phyloP scores from a whole-genome alignment of 1,284 basidiomycete genomes.

The Singerocomus rubriflavus region DNA sequence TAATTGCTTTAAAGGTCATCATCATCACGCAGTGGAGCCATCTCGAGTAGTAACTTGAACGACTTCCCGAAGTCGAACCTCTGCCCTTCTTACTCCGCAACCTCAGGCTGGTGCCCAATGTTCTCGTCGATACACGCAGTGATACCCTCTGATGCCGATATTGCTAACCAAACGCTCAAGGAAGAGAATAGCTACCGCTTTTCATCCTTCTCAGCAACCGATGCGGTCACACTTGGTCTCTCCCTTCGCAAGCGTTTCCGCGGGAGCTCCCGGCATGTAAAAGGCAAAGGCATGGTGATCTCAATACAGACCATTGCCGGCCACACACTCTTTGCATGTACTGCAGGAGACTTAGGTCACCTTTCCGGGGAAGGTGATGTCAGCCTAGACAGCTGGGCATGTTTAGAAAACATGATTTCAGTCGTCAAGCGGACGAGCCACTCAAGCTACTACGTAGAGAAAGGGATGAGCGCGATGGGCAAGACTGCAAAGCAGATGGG shows the following conservation, averaged over 20 bases:
- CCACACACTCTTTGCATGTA: conserved; percentile 75
- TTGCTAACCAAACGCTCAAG: conserved; percentile 63
- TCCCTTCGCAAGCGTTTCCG: conserved; percentile 78
- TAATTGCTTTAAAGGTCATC: neutral
- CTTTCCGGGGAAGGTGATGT: conserved; percentile 66
- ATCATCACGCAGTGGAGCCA: neutral
- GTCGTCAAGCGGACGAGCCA: conserved; percentile 79
- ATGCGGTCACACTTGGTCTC: conserved; percentile 76
- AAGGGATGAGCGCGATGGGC: conserved; percentile 77
- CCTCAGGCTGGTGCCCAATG: conserved; percentile 25
- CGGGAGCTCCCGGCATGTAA: conserved; percentile 62
- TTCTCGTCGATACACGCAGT: conserved; percentile 58
- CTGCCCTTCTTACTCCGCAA: conserved; percentile 13
- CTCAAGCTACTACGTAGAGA: conserved; percentile 79
- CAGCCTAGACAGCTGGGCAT: conserved; percentile 74
- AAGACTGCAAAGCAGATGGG: conserved; percentile 70
- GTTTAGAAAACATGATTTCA: conserved; percentile 73
- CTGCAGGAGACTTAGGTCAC: conserved; percentile 72
- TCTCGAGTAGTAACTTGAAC: conserved; percentile 1
- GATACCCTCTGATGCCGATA: conserved; percentile 64
- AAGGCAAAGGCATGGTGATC: conserved; percentile 75
- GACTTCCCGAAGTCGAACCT: neutral
- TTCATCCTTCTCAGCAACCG: conserved; percentile 66
- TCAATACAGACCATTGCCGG: conserved; percentile 75
- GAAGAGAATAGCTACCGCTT: conserved; percentile 72